These are phyloP conservation scores for Penicillium freii DNA, from an alignment of 2,329 filamentous ascomycete species.

Conservation along the genomic window DNA sequence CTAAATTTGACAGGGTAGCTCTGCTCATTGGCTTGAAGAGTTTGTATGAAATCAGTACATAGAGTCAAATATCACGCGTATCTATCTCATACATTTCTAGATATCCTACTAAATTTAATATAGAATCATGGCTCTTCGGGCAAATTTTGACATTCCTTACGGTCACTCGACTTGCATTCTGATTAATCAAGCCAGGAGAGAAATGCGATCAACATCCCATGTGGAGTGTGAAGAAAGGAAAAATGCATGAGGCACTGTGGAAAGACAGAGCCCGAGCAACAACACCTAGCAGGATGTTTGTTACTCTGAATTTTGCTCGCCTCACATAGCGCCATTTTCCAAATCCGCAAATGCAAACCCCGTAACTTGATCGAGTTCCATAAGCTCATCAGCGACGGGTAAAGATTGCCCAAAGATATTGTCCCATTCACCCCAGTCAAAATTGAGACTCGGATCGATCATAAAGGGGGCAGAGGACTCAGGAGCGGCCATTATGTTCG, in stretches of 20 bases:
- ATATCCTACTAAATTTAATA: too few species aligned
- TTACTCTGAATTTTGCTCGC: neutral
- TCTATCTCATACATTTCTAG: neutral
- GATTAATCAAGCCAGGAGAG: neutral
- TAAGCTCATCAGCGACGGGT: constrained; percentile 44
- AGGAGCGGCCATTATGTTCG: neutral
- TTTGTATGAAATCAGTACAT: neutral
- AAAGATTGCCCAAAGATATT: constrained; percentile 49
- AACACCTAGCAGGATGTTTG: too few species aligned
- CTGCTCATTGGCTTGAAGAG: neutral
- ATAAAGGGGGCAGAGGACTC: constrained; percentile 32
- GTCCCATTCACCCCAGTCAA: constrained; percentile 52
- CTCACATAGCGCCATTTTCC: neutral
- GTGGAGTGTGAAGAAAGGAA: neutral
- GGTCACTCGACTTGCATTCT: neutral
- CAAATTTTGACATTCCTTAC: too few species aligned
- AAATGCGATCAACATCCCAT: neutral
- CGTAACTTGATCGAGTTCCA: constrained; percentile 42
- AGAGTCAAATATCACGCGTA: neutral
- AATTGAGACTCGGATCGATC: constrained; percentile 43
- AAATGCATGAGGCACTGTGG: neutral
- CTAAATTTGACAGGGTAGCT: neutral
- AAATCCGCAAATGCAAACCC: constrained; percentile 24
- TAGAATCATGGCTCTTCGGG: too few species aligned
- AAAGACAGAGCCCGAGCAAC: neutral